These are phyloP conservation scores for Monascus purpureus DNA, from an alignment of 495 filamentous ascomycete genomes.

Conservation along the genomic window DNA sequence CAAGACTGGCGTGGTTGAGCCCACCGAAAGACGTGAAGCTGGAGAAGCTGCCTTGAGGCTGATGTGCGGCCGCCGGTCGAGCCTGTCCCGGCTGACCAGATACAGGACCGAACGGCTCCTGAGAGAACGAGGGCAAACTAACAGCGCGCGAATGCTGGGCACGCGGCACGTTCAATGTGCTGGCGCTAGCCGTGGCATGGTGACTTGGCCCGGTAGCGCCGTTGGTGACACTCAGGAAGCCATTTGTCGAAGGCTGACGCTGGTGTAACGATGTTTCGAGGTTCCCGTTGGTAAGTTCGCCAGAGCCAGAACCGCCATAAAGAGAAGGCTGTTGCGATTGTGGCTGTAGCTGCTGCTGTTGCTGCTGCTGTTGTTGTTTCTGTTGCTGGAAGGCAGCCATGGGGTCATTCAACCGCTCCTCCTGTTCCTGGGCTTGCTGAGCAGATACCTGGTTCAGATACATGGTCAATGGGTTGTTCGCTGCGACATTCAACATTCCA, in stretches of 20 bases:
- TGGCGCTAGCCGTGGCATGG: constrained; percentile 52
- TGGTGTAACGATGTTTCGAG: constrained; percentile 33
- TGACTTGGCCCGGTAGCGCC: constrained; percentile 41
- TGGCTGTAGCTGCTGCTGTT: constrained; percentile 38
- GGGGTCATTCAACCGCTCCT: constrained; percentile 34
- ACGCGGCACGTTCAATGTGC: constrained; percentile 40
- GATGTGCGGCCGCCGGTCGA: constrained; percentile 34
- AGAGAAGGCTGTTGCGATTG: too few relatives aligned
- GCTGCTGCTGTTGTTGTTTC: too few relatives aligned
- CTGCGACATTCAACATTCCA: constrained; percentile 60
- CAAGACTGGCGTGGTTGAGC: constrained; percentile 43
- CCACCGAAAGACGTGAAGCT: constrained; percentile 43
- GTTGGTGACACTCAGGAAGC: constrained; percentile 49
- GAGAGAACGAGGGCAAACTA: constrained; percentile 62
- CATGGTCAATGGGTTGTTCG: constrained; percentile 86
- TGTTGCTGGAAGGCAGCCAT: constrained; percentile 49
- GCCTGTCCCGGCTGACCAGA: constrained; percentile 25
- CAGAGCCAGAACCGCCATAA: constrained; percentile 33
- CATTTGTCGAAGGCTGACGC: constrained; percentile 43
- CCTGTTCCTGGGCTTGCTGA: constrained; percentile 55
- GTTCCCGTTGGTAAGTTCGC: constrained; percentile 43
- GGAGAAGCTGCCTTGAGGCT: constrained; percentile 41
- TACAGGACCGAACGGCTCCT: constrained; percentile 40
- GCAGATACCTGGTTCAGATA: constrained; percentile 78
- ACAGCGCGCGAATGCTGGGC: constrained; percentile 73